Evolutionary conservation across 1,139 yeast genomes (phyloP), one percentile per base, ranked within the genome.

Genomic region (Suhomyces bribrorum): DNA sequence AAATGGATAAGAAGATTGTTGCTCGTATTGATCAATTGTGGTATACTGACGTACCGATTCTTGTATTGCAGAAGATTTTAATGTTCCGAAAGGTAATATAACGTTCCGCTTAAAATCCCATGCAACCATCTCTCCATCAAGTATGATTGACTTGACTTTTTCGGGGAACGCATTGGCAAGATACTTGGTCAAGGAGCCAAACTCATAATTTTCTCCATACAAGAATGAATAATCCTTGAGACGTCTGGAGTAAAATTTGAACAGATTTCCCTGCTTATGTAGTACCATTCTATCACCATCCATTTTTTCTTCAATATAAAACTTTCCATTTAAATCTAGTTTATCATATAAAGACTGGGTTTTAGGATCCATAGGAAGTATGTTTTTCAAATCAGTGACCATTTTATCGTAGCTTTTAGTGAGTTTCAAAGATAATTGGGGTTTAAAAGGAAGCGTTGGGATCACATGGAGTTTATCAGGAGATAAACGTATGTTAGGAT

Each of bases 81-180:
- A 72, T 0, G 86, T 75, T 0, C 95, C 95, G 63, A 87, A 87
- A 0, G 96, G 95, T 14, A 87, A 63, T 7, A 87, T 71, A 1
- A 69, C 69, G 27, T 81, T 64, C 14, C 79, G 63, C 9, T 71
- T 64, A 9, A 77, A 77, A 57, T 90, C 96, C 77, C 81, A 89
- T 0, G 95, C 89, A 1, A 90, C 82, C 89, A 92, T 86, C 61
- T 92, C 98, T 1, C 98, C 97, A 62, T 92, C 98, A 4, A 92
- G 56, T 2, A 92, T 73, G 3, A 86, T 78, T 26, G 68, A 65
- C 11, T 61, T 59, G 3, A 75, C 71, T 5, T 65, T 59, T 1
- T 62, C 61, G 15, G 64, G 61, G 44, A 81, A 68, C 2, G 77
- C 73, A 5, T 70, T 57, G 2, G 61, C 52, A 25, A 86, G 53